Conservation (phyloP, 768 basidiomycete species). For the Suillus fuscotomentosus region DNA sequence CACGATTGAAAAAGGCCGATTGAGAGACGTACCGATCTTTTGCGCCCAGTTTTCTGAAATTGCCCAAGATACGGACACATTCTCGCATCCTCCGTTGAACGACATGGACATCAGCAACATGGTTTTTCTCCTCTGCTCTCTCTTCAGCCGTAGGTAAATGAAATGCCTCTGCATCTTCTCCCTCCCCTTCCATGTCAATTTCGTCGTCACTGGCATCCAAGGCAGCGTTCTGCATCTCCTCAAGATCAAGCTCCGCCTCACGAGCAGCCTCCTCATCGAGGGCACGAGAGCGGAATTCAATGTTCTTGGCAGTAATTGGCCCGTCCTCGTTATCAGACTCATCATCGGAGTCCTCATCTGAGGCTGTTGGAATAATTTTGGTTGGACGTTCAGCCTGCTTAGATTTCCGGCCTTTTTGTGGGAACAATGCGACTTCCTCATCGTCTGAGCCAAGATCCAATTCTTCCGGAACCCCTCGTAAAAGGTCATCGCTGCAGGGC, state of each 20-base stretch:
- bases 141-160: conserved; percentile 70
- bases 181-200: conserved; percentile 37
- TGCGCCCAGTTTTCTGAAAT: conserved; percentile 67
- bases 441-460: conserved; percentile 66
- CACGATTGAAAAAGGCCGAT: conserved; percentile 10
- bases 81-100: conserved; percentile 81
- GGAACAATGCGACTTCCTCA: conserved; percentile 39
- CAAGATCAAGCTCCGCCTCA: conserved; percentile 67
- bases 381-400: conserved; percentile 48
- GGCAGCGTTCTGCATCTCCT: conserved; percentile 61
- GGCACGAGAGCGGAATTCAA: conserved; percentile 78
- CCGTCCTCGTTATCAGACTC: conserved; percentile 48
- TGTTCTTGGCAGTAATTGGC: conserved; percentile 73
- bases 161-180: conserved; percentile 46
- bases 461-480: conserved; percentile 52
- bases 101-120: conserved; percentile 67
- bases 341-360: conserved; percentile 41
- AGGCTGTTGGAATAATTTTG: conserved; percentile 51
- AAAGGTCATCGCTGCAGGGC: conserved; percentile 45
- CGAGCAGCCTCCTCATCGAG: conserved; percentile 65
- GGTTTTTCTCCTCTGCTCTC: conserved; percentile 67
- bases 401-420: conserved; percentile 47
- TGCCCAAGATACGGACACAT: conserved; percentile 68
- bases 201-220: conserved; percentile 49
- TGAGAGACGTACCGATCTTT: conserved; percentile 57